Evolutionary conservation across 148 eudicot genomes (phyloP).

Genomic region (Amaranthus palmeri): DNA sequence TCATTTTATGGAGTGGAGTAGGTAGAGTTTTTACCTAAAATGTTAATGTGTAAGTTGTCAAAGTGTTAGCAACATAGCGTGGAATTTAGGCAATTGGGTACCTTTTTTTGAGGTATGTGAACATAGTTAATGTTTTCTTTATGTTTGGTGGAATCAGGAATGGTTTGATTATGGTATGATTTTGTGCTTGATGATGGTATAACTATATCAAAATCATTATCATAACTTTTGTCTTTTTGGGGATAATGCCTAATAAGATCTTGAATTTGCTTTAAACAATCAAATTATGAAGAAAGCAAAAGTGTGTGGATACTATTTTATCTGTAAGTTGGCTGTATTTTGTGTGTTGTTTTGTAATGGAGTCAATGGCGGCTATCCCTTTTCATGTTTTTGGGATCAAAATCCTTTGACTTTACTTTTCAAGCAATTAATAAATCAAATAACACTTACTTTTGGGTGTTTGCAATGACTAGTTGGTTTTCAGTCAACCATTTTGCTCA

Average conservation of each 20-base stretch:
- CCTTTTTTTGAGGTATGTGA: not conserved
- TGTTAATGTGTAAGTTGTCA: not conserved
- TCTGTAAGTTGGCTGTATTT: not conserved
- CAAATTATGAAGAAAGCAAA: not conserved
- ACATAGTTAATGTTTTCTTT: conserved; percentile 2
- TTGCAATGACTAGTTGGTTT: not conserved
- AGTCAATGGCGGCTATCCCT: too few relatives aligned
- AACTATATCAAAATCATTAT: not conserved
- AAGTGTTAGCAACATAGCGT: conserved; percentile 6
- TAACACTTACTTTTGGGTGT: not conserved
- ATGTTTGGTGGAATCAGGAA: conserved; percentile 16
- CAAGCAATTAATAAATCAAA: not conserved
- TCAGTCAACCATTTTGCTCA: too few relatives aligned
- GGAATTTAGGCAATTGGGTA: conserved; percentile 8
- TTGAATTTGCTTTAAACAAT: not conserved
- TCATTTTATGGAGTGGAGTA: not conserved
- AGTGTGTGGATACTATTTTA: not conserved
- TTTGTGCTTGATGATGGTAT: not conserved
- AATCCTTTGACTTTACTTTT: not conserved
- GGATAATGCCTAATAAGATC: not conserved
- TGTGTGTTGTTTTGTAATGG: not conserved
- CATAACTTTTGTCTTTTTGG: not conserved
- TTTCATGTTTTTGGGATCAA: too few relatives aligned
- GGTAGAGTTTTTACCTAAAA: too few relatives aligned
- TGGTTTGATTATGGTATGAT: conserved; percentile 5